Evolutionary conservation across 768 basidiomycete species (phyloP).

Genomic region (Phlegmacium glaucopus): DNA sequence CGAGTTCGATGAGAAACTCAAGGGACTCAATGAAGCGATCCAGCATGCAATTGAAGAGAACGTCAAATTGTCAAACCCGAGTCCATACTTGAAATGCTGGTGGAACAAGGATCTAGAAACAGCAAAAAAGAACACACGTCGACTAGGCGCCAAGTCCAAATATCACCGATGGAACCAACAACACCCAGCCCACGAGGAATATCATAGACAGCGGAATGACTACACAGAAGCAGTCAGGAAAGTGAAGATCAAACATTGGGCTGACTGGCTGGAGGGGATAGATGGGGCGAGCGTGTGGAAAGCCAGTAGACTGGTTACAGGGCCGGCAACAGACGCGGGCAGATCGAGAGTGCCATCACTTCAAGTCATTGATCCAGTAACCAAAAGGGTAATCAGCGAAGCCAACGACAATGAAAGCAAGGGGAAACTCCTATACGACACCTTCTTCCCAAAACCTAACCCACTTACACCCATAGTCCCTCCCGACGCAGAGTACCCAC

Average conservation of each 20-base stretch:
- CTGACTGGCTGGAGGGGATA: slow-evolving; percentile 21
- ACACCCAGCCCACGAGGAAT: slow-evolving; percentile 18
- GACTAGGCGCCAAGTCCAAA: slow-evolving; percentile 7
- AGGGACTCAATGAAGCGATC: slow-evolving; percentile 1
- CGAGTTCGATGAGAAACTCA: slow-evolving; percentile 19
- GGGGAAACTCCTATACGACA: slow-evolving; percentile 1
- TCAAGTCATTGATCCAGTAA: background rate
- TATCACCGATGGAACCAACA: background rate
- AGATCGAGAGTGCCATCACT: slow-evolving; percentile 19
- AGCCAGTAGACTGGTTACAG: slow-evolving; percentile 14
- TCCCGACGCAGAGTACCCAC: background rate
- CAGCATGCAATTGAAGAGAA: background rate
- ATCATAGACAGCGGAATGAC: slow-evolving; percentile 12
- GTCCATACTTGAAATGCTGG: slow-evolving; percentile 14
- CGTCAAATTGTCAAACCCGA: slow-evolving; percentile 5
- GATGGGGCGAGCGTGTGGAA: slow-evolving; percentile 12
- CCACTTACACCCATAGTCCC: background rate
- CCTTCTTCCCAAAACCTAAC: slow-evolving; percentile 17
- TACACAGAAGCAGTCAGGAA: slow-evolving; percentile 10
- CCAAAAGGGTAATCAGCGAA: too few species aligned
- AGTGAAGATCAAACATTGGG: slow-evolving; percentile 22
- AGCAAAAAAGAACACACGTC: slow-evolving; percentile 9
- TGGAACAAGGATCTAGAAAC: slow-evolving; percentile 18
- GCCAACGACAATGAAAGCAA: slow-evolving; percentile 7
- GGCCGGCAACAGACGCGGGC: slow-evolving; percentile 17